Evolutionary conservation across 306 rosid genomes (phyloP), one percentile per base, ranked within the genome.

Genomic region (Dalbergia cochinchinensis): DNA sequence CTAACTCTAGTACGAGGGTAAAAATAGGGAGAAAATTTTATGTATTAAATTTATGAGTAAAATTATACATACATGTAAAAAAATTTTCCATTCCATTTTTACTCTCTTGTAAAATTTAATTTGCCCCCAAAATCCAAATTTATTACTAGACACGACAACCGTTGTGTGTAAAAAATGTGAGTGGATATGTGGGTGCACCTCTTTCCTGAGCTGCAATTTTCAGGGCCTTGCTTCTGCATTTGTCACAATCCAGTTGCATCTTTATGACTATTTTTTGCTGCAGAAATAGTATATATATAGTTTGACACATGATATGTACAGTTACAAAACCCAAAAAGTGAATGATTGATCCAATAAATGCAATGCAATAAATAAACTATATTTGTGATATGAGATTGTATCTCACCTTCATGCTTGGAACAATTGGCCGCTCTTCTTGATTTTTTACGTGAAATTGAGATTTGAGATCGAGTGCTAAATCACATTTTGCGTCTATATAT

Each of bases 201-300:
- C 7, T 54, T 68, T 41, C 77, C 35, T 10, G 13, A 14, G 85
- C 69, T 7, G 65, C 84, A 47, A 67, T 57, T 45, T 59, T 74
- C 37, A 81, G 71, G n/a, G 81, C 85, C 80, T 74, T 68, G 50
- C 41, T 48, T 48, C 81, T 74, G 71, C 72, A 14, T 35, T 48
- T 74, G 41, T 74, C 85, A 66, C 48, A 4, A 22, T 68, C n/a
- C 37, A 81, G 8, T 69, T 71, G n/a, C 59, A 81, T 48, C 65
- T 74, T 58, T 15, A 81, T n/a, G 15, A 67, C 65, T 67, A 81
- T 75, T 35, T 81, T 81, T 47, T 75, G 77, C 85, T 80, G 84
- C 61, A 61, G 18, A 14, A 62, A 71, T 71, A 18, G 33, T 37
- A 37, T 37, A 50, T 50, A 50, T 37, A 69, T 14, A 26, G n/a